Evolutionary conservation across 2,329 filamentous ascomycete species (phyloP).

Genomic region (Botrytis deweyae): DNA sequence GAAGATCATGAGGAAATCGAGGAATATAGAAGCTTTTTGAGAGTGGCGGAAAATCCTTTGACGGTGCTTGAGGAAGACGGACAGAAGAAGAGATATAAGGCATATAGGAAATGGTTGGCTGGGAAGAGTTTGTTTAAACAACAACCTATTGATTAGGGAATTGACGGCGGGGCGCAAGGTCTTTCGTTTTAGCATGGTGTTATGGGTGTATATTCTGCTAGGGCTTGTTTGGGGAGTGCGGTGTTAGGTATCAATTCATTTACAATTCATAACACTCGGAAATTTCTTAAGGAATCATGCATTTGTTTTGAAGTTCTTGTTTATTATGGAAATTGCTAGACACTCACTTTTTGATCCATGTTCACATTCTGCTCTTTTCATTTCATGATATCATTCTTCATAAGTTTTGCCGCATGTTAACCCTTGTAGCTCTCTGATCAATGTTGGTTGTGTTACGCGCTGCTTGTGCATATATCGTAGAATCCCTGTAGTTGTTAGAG

Average conservation of each 20-base stretch:
- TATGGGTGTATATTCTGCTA: not conserved
- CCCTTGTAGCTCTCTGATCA: not conserved
- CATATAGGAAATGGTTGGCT: conserved; percentile 90
- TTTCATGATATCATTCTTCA: not conserved
- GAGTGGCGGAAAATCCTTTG: conserved; percentile 76
- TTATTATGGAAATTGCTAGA: not conserved
- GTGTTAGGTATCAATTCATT: not conserved
- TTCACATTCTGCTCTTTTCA: not conserved
- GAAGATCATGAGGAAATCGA: conserved; percentile 54
- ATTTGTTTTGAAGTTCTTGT: not conserved
- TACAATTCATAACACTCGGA: not conserved
- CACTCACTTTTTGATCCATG: accelerated
- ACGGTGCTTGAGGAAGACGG: conserved; percentile 86
- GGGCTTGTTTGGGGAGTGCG: not conserved
- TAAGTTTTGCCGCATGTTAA: not conserved
- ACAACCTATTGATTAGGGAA: conserved; percentile 54
- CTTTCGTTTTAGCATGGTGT: not conserved
- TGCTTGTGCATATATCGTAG: not conserved
- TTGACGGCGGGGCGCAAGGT: not conserved
- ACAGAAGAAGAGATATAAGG: conserved; percentile 92
- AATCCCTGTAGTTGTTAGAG: not conserved
- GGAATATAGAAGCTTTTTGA: conserved; percentile 75
- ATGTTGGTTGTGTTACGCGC: not conserved
- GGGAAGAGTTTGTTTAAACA: conserved; percentile 98
- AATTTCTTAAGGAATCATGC: not conserved